Base-by-base conservation (phyloP, 176 grass and related monocot genomes). In the Rhynchospora tenuis region DNA sequence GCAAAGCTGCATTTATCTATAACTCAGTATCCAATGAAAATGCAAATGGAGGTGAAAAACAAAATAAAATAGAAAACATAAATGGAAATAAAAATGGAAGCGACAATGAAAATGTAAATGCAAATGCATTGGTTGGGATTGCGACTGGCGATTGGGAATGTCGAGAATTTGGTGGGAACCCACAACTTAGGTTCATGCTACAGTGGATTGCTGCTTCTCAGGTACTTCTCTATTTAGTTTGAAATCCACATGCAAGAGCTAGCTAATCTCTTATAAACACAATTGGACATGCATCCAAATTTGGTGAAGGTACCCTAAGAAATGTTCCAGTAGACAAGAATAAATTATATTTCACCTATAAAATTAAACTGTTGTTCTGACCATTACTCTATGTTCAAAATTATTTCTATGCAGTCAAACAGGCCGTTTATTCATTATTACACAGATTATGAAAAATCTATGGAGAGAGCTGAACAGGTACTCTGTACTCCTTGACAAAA, bases 361-460 rank as follows among this genome's bases (percentile, higher is more conserved):
- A 42, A 80, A 66, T 66, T 66, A 66, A 66, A 66, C 28, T 26
- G 17, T 22, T 17, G 43, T 43, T 69, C 31, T 7, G 31, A 43
- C 38, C 43, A 0, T 69, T 0, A 10, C 17, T 17, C 14, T 69
- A 7, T 69, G 65, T 19, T 69, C 19, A 14, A 68, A 14, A 69
- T 69, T 28, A 33, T 67, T 73, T 67, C 27, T 9, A 0, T 76
- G 58, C 87, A 89, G 87, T 51, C 83, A 69, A 44, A 76, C 19
- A 85, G 77, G 78, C 83, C 83, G 12, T 89, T 86, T 52, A 82
- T 89, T 64, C 83, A 89, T 82, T 89, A 86, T 68, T 89, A 89
- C 58, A 67, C 87, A 44, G 83, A 86, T 83, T 72, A 84, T 27
- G 87, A 83, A 85, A 54, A 7, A 47, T 59, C 87, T 5, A 59